phyloP scores from a whole-genome alignment of 179 eudicot species.

The Spinacia oleracea region DNA sequence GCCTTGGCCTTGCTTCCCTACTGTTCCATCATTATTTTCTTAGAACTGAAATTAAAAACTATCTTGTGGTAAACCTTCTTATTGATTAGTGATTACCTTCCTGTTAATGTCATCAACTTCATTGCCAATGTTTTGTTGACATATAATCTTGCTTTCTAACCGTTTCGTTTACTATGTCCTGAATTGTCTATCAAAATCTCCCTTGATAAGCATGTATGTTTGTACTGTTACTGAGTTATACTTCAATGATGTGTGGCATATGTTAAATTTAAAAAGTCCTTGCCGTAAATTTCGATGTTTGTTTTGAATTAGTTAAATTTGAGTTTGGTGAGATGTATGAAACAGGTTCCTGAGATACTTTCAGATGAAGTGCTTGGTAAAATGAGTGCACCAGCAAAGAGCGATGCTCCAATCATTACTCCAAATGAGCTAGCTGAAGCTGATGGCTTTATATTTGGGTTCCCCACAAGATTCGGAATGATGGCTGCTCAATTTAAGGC shows the following conservation, averaged over 20 bases:
- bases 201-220: background rate
- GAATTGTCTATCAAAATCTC: background rate
- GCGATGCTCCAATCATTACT: conserved; percentile 50
- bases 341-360: conserved; percentile 74
- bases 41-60: background rate
- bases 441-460: conserved; percentile 76
- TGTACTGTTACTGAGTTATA: background rate
- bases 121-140: background rate
- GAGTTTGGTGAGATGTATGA: conserved; percentile 20
- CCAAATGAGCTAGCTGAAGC: conserved; percentile 63
- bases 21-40: background rate
- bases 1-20: background rate
- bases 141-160: background rate
- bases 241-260: background rate
- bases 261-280: background rate
- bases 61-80: background rate
- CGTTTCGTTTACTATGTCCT: background rate
- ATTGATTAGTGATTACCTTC: background rate
- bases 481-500: conserved; percentile 88
- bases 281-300: background rate
- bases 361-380: conserved; percentile 61
- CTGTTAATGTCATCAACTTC: too few species aligned
- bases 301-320: background rate
- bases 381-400: conserved; percentile 73
- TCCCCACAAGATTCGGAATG: conserved; percentile 84